Evolutionary conservation across 2,329 filamentous ascomycete genomes (phyloP), one percentile per base, ranked within the genome.

Genomic region (Ustilaginoidea virens): DNA sequence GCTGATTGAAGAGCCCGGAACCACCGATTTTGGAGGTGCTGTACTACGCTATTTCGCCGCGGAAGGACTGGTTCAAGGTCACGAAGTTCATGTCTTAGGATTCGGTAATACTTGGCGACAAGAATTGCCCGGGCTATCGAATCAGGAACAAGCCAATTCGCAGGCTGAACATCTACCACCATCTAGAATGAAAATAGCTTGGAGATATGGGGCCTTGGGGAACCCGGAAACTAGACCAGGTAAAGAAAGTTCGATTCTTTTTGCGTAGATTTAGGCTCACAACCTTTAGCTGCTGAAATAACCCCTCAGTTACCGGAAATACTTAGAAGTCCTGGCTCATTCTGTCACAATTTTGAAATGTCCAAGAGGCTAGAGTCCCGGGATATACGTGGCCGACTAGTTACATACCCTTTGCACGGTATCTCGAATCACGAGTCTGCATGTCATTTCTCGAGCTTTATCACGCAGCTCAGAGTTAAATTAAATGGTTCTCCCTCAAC

Each of bases 151-250:
- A 54, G 61, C 28, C 60, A 43, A 52, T 47, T 45, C 23, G 35
- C 39, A 50, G 31, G 41, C 62, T 18, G 57, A 61, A 22, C 31
- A 46, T 11, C 39, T 48, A 3, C 44, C 53, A 2, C 63, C 65
- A 10, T 80, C 87, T 37, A 86, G 77, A 53, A 96, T 98, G 90
- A 96, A 93, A 59, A 98, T 98, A 59, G 90, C 90, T 4, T 98
- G 90, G 90, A 69, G 90, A 51, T 98, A 98, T 56, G 86, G 96
- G 53, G 69, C 74, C 19, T 54, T 96, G 30, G 79, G 80, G 7
- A 29, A 15, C 7, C 11, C 77, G 53, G 31, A 41, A 79, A 7
- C 23, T 29, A 15, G 17, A 22, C 12, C 25, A 33, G 11, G 20
- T 27, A 13, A 32, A 21, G 6, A 11, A 23, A n/a, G 13, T 5